A percentile compares a stretch with the other conserved stretches of the same genome.
Conservation (phyloP, 1,139 yeast genomes). For the Taphrina flavorubra region DNA sequence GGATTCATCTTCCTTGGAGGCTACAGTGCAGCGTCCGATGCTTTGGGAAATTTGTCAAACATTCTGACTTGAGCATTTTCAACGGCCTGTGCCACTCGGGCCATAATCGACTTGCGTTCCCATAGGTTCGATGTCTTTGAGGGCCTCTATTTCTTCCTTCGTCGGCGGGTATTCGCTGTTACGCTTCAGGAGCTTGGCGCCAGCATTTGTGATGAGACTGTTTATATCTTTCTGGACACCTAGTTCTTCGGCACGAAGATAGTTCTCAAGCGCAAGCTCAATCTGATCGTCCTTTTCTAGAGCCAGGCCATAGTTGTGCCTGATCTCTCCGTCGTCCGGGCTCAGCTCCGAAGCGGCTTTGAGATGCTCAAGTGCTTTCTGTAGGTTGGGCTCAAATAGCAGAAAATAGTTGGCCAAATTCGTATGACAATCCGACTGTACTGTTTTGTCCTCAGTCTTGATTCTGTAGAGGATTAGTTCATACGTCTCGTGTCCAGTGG, state of each 20-base stretch:
- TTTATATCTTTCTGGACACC: conserved; percentile 33
- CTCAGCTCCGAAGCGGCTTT: conserved; percentile 26
- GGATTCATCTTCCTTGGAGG: conserved; percentile 97
- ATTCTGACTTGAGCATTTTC: background rate
- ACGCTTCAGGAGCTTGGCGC: conserved; percentile 33
- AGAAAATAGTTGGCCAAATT: conserved; percentile 37
- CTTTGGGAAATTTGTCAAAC: conserved; percentile 12
- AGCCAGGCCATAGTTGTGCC: conserved; percentile 39
- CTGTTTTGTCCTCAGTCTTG: conserved; percentile 21
- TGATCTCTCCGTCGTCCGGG: conserved; percentile 34
- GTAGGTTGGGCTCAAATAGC: conserved; percentile 23
- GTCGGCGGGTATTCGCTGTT: conserved; percentile 30
- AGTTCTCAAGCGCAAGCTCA: conserved; percentile 35
- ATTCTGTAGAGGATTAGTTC: background rate
- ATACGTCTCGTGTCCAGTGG: too few species aligned
- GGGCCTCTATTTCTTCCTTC: conserved; percentile 23
- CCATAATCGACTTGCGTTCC: conserved; percentile 40
- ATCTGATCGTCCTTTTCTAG: conserved; percentile 37
- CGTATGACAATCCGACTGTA: conserved; percentile 29
- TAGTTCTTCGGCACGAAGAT: conserved; percentile 36
- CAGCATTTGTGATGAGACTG: conserved; percentile 29
- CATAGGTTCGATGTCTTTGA: conserved; percentile 28
- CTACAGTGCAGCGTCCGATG: conserved; percentile 70
- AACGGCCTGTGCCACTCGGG: conserved; percentile 25
- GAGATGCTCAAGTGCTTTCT: conserved; percentile 25